Evolutionary conservation across 2,329 filamentous ascomycete genomes (phyloP).

Genomic region (Apiospora phragmitis): DNA sequence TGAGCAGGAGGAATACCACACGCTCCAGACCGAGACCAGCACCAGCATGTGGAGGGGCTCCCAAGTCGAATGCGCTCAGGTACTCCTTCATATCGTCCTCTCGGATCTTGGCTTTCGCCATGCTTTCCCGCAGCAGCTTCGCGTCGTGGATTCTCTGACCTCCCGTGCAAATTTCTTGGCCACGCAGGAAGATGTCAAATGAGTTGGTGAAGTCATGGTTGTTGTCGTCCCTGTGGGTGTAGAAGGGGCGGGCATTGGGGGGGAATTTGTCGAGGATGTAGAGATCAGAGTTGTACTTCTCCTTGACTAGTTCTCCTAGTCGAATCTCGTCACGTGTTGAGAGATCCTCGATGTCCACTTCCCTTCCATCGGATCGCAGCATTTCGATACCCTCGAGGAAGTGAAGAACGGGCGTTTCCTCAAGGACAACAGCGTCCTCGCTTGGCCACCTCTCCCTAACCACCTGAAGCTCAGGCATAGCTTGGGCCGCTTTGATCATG

Average conservation of each 20-base stretch:
- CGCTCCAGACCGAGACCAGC: slow-evolving; percentile 90
- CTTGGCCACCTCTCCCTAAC: slow-evolving; percentile 85
- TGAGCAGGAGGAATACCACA: slow-evolving; percentile 80
- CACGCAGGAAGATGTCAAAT: slow-evolving; percentile 92
- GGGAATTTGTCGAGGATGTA: slow-evolving; percentile 96
- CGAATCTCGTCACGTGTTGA: slow-evolving; percentile 85
- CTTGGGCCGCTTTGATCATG: slow-evolving; percentile 70
- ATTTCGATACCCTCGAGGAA: slow-evolving; percentile 80
- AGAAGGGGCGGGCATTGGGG: slow-evolving; percentile 17
- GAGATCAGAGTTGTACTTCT: slow-evolving; percentile 87
- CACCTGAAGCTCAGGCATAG: slow-evolving; percentile 69
- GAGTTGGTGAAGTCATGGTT: slow-evolving; percentile 74
- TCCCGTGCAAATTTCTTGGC: slow-evolving; percentile 89
- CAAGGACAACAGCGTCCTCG: slow-evolving; percentile 82
- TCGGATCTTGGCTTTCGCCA: slow-evolving; percentile 73
- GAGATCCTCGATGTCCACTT: slow-evolving; percentile 76
- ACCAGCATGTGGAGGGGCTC: slow-evolving; percentile 84
- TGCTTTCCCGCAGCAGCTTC: slow-evolving; percentile 70
- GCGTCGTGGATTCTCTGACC: slow-evolving; percentile 91
- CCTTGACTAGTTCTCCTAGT: slow-evolving; percentile 79
- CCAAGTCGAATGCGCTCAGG: slow-evolving; percentile 83
- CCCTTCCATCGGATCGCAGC: slow-evolving; percentile 77
- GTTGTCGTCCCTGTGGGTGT: slow-evolving; percentile 46
- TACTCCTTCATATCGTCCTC: slow-evolving; percentile 89
- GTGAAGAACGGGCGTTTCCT: slow-evolving; percentile 78